phyloP scores from a whole-genome alignment of 768 basidiomycete species.

The Candolleomyces aberdarensis region DNA sequence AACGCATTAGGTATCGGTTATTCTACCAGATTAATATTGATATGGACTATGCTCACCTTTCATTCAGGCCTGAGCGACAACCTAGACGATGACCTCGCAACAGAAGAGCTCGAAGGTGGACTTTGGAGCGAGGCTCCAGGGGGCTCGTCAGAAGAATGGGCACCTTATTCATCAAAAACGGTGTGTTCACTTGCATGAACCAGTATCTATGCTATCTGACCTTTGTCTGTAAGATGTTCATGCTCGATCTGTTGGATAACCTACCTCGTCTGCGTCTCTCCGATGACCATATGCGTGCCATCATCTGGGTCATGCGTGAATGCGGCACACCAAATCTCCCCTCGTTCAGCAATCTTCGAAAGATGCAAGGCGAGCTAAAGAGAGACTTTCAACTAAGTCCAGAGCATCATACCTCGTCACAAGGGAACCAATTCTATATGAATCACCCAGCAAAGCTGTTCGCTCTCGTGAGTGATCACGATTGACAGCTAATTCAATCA shows the following conservation, averaged over 20 bases:
- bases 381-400: neutral
- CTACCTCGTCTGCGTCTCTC: slow-evolving; percentile 30
- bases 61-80: no score
- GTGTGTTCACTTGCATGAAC: no score
- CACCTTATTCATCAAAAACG: no score
- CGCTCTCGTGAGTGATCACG: neutral
- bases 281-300: slow-evolving; percentile 24
- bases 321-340: slow-evolving; percentile 28
- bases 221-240: no score
- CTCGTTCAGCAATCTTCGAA: slow-evolving; percentile 9
- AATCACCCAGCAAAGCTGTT: slow-evolving; percentile 5
- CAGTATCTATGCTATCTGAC: no score
- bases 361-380: slow-evolving; percentile 1
- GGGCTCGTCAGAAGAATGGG: no score
- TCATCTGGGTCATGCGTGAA: slow-evolving; percentile 30
- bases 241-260: slow-evolving; percentile 28
- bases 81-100: no score
- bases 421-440: slow-evolving; percentile 9
- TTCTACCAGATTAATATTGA: no score
- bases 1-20: no score
- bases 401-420: neutral
- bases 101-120: no score
- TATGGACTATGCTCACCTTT: no score
- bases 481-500: neutral
- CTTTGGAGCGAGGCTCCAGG: no score